phyloP scores from a whole-genome alignment of 2,329 filamentous ascomycete genomes.

The Epichloe elymi region DNA sequence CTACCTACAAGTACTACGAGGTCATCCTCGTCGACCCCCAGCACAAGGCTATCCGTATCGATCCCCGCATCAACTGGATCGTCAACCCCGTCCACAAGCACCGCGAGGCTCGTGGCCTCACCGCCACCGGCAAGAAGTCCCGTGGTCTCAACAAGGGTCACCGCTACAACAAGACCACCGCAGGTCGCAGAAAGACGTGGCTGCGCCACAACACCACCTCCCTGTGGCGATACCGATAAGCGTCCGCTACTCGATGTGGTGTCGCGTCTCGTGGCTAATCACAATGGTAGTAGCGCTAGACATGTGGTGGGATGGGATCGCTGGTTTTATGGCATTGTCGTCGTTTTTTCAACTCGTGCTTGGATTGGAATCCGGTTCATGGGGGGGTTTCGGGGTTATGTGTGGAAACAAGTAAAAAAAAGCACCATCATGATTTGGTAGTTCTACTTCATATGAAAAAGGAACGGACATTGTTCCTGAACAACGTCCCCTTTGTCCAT shows the following conservation, averaged over 20 bases:
- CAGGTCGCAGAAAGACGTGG: conserved; percentile 99
- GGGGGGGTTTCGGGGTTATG: background rate
- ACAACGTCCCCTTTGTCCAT: background rate
- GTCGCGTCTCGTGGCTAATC: background rate
- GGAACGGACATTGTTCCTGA: conserved; percentile 18
- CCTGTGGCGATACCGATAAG: conserved; percentile 94
- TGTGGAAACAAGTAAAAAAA: background rate
- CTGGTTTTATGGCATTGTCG: conserved; percentile 7
- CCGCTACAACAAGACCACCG: conserved; percentile 95
- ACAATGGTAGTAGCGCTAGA: background rate
- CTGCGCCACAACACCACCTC: conserved; percentile 99
- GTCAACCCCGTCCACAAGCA: conserved; percentile 99
- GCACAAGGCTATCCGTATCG: conserved; percentile 99
- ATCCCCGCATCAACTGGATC: conserved; percentile 99
- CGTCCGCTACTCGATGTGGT: conserved; percentile 8
- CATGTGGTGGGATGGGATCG: background rate
- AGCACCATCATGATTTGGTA: conserved; percentile 3
- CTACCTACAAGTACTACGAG: conserved; percentile 99
- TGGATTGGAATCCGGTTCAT: conserved; percentile 4
- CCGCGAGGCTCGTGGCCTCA: conserved; percentile 95
- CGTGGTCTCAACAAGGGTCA: conserved; percentile 99
- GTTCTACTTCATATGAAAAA: conserved; percentile 4
- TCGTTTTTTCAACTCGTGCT: conserved; percentile 1
- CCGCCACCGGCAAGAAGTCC: conserved; percentile 98
- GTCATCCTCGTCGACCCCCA: conserved; percentile 99